These are phyloP conservation scores for Solanum sparsipilum DNA, from an alignment of 257 asterid species.

Conservation along the genomic window DNA sequence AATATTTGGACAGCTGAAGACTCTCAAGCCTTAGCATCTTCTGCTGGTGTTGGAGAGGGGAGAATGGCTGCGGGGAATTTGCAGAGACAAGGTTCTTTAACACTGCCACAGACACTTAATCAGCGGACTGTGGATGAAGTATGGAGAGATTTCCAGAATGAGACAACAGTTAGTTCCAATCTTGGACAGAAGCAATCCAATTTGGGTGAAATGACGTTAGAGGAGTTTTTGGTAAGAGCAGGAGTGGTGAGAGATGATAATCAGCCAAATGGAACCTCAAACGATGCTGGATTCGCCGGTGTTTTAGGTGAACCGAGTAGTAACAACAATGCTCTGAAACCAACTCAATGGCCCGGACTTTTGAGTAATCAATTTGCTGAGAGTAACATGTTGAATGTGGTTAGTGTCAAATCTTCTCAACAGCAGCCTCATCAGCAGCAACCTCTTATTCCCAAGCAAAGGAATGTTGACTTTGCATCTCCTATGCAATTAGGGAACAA, in stretches of 20 bases:
- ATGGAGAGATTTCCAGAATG: constrained; percentile 66
- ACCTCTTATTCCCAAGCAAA: constrained; percentile 65
- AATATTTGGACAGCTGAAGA: constrained; percentile 86
- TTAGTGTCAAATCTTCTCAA: constrained; percentile 21
- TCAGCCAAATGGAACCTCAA: constrained; percentile 28
- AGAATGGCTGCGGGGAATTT: constrained; percentile 35
- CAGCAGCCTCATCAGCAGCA: constrained; percentile 14
- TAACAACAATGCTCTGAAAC: constrained; percentile 17
- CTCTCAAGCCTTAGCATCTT: constrained; percentile 31
- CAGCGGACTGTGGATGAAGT: constrained; percentile 80
- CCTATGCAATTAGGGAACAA: constrained; percentile 36
- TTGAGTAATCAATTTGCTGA: constrained; percentile 30
- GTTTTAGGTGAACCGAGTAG: constrained; percentile 19
- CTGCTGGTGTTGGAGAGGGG: constrained; percentile 27
- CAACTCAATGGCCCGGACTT: constrained; percentile 22
- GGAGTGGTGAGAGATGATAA: constrained; percentile 74
- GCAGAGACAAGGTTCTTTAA: constrained; percentile 74
- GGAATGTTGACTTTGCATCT: constrained; percentile 42
- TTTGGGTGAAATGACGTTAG: constrained; percentile 73
- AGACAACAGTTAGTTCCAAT: constrained; percentile 23
- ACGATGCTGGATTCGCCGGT: constrained; percentile 20
- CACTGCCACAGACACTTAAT: constrained; percentile 73
- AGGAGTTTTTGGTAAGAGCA: constrained; percentile 64
- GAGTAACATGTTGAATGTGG: constrained; percentile 25
- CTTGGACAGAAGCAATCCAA: constrained; percentile 56